These are phyloP conservation scores for Alloteropsis angusta DNA, from an alignment of 202 grass and related monocot genomes.

Conservation along the genomic window DNA sequence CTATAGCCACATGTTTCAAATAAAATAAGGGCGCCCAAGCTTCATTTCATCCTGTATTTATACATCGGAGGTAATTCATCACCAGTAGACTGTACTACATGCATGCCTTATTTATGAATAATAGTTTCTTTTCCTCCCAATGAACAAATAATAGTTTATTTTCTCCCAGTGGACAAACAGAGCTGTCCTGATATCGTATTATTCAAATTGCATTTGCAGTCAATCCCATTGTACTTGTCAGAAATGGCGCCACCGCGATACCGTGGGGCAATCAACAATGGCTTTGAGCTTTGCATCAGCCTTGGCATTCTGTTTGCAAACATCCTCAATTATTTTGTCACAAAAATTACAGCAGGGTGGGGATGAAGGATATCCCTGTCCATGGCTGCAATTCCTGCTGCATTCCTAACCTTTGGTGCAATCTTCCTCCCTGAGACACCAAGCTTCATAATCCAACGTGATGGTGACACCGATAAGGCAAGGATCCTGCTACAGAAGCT, in stretches of 20 bases:
- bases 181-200: neutral
- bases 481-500: conserved; percentile 51
- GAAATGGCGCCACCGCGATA: conserved; percentile 72
- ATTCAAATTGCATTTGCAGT: conserved; percentile 39
- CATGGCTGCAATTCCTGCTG: conserved; percentile 56
- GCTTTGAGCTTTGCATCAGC: conserved; percentile 73
- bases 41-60: neutral
- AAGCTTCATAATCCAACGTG: conserved; percentile 55
- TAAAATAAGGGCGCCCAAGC: neutral
- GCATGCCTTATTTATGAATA: neutral
- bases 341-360: conserved; percentile 47
- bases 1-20: neutral
- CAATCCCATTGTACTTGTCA: conserved; percentile 80
- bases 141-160: too few species aligned
- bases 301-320: conserved; percentile 66
- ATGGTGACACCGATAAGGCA: conserved; percentile 28
- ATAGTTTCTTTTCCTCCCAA: neutral
- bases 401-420: conserved; percentile 49
- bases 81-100: neutral
- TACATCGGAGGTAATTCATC: neutral
- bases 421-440: conserved; percentile 81
- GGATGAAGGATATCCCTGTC: conserved; percentile 79
- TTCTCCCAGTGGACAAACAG: too few species aligned
- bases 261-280: conserved; percentile 78
- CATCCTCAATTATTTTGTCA: conserved; percentile 68